A percentile compares a stretch with the other conserved stretches of the same genome.
These are phyloP conservation scores for Zizania latifolia DNA, from an alignment of 176 grass and related monocot genomes.

Conservation along the genomic window DNA sequence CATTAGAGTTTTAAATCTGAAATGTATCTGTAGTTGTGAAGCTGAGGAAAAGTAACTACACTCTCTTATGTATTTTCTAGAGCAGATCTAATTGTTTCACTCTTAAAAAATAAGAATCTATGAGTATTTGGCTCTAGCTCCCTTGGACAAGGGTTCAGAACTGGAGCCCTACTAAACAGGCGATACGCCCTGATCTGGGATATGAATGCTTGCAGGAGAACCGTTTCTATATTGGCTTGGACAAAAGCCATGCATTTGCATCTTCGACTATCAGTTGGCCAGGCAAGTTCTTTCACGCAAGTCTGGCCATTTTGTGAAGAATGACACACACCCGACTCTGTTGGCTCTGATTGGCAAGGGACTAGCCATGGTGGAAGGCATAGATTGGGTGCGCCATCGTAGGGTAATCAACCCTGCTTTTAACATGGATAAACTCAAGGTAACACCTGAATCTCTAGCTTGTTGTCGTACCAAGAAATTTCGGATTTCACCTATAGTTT, in stretches of 20 bases:
- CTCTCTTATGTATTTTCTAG: too few species aligned
- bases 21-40: too few species aligned
- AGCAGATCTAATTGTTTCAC: too few species aligned
- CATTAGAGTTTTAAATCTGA: too few species aligned
- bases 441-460: not conserved
- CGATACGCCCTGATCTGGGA: not conserved
- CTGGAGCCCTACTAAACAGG: not conserved
- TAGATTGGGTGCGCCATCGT: conserved; percentile 45
- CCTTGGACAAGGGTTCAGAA: not conserved
- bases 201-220: conserved; percentile 16
- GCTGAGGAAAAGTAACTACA: too few species aligned
- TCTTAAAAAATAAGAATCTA: too few species aligned
- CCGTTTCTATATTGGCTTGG: conserved; percentile 48
- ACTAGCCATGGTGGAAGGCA: conserved; percentile 14
- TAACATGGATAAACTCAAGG: conserved; percentile 49
- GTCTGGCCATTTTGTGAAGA: conserved; percentile 35
- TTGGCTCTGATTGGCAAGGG: conserved; percentile 37
- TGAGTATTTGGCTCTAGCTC: too few species aligned
- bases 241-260: conserved; percentile 19
- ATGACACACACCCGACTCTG: not conserved
- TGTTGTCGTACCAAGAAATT: too few species aligned
- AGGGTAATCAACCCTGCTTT: conserved; percentile 52
- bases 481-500: too few species aligned
- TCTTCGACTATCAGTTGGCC: conserved; percentile 37
- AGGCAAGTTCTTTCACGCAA: conserved; percentile 50